Base-by-base conservation (phyloP, 2,329 filamentous ascomycete species). In the Diatrype stigma region DNA sequence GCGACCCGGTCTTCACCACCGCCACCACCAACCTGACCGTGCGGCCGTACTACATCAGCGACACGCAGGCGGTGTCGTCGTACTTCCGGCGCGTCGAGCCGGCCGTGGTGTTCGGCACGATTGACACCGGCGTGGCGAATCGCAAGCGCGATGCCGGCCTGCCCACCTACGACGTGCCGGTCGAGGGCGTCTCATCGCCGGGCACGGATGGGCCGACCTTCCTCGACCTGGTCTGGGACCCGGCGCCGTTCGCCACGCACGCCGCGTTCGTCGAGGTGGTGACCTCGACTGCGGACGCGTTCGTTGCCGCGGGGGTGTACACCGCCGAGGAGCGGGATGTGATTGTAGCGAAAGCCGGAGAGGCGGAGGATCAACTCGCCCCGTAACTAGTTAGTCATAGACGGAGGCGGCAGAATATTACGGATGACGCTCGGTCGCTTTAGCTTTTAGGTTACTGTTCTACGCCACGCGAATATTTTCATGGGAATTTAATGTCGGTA, bases 31-130 rank as follows among this genome's bases (percentile, higher is more conserved):
- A 54, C 35, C 23, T 63, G 46, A 59, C 56, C 2, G 59, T 49
- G 52, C 57, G 65, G 6, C 65, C 64, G 1, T 67, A 67, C 52
- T 66, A 67, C 52, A 55, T 67, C 42, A 56, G 60, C 42, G 64
- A 66, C 48, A 45, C 51, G 21, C 60, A 65, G 52, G 8, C 57
- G 2, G 62, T 62, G 10, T 67, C 64, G 26, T 61, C 64, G 26
- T 67, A 67, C 49, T 67, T 66, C 58, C 60, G 61, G 1, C 64
- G 62, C 26, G 53, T 63, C 5, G 65, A 67, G 53, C 60, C 64
- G 34, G 48, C 22, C 2, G 63, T 67, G 1, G 59, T 67, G 1
- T 67, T 67, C 11, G 65, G 64, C 3, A 16, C 46, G 0, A 45
- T 64, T 16, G 49, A 62, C 42, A 54, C 64, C 5, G 60, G 60